Percentiles rank a stretch among this genome's conserved stretches.
Conservation (phyloP, 2,329 filamentous ascomycete genomes). For the Ophiostoma ips region DNA sequence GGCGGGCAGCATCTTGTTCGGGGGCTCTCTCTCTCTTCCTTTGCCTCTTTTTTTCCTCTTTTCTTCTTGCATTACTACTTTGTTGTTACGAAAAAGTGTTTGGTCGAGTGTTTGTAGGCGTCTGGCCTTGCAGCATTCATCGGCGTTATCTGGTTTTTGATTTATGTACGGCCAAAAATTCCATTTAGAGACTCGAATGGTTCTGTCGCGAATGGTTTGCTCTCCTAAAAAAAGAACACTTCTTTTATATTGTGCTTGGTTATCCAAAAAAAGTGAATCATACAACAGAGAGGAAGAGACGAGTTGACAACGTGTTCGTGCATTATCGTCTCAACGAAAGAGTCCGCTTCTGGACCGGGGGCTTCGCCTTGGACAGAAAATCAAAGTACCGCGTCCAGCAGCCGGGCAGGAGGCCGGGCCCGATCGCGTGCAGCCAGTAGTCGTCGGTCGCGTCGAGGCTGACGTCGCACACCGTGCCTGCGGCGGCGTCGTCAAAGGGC, state of each 20-base stretch:
- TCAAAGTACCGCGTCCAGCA: slow-evolving; percentile 5
- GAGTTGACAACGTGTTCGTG: no score
- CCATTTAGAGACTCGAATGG: slow-evolving; percentile 5
- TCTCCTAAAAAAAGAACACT: not conserved
- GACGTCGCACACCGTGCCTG: not conserved
- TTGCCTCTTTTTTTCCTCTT: not conserved
- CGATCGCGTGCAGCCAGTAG: slow-evolving; percentile 2
- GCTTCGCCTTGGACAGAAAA: not conserved
- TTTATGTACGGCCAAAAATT: slow-evolving; percentile 1
- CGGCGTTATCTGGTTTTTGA: slow-evolving; percentile 6
- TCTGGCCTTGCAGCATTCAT: slow-evolving; percentile 8
- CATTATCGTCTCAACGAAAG: not conserved
- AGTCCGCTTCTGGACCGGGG: not conserved
- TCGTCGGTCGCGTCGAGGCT: not conserved
- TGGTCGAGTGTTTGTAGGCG: slow-evolving; percentile 10
- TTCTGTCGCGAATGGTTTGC: not conserved
- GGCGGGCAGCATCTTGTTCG: slow-evolving; percentile 2
- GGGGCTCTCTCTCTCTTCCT: not conserved
- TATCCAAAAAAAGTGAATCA: not conserved
- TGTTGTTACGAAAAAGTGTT: slow-evolving; percentile 4
- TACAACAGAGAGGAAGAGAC: no score
- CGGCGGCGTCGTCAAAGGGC: not conserved
- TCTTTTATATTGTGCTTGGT: not conserved
- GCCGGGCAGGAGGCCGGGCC: slow-evolving; percentile 1
- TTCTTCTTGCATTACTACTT: slow-evolving; percentile 3